phyloP scores from a whole-genome alignment of 2,329 filamentous ascomycete species.

The Trichothecium sympodiale region DNA sequence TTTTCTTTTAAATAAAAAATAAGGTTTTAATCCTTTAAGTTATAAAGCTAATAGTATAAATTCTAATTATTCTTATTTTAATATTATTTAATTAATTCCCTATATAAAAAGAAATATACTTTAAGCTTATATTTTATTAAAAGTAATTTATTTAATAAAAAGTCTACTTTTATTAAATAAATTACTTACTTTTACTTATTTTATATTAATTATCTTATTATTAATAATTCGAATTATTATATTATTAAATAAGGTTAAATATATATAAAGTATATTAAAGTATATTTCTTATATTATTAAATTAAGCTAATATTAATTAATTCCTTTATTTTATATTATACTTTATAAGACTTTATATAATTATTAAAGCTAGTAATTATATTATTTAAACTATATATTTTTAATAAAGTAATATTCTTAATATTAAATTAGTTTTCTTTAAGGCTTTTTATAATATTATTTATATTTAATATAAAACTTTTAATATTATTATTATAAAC shows the following conservation, averaged over 20 bases:
- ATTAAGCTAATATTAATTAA: neutral
- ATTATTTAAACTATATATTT: neutral
- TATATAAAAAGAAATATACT: neutral
- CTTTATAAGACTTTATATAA: slow-evolving; percentile 2
- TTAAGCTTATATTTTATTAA: neutral
- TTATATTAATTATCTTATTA: neutral
- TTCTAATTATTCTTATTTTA: slow-evolving; percentile 1
- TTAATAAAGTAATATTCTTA: slow-evolving; percentile 2
- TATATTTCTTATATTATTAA: neutral
- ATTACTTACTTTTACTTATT: slow-evolving; percentile 1
- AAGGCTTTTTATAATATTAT: too few relatives aligned
- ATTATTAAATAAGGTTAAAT: neutral
- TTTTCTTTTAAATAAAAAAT: slow-evolving; percentile 1
- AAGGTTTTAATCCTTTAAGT: slow-evolving; percentile 3
- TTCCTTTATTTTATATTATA: slow-evolving; percentile 1
- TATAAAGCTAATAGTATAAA: slow-evolving; percentile 1
- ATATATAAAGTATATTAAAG: slow-evolving; percentile 1
- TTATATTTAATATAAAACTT: too few relatives aligned
- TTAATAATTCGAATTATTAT: neutral
- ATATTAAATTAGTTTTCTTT: neutral
- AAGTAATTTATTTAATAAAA: neutral
- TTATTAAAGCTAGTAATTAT: too few relatives aligned
- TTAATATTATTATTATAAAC: too few relatives aligned
- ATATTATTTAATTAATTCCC: slow-evolving; percentile 2
- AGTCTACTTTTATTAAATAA: slow-evolving; percentile 1